Base-by-base conservation (phyloP, 2,329 filamentous ascomycete genomes). In the Colletotrichum tropicicola region DNA sequence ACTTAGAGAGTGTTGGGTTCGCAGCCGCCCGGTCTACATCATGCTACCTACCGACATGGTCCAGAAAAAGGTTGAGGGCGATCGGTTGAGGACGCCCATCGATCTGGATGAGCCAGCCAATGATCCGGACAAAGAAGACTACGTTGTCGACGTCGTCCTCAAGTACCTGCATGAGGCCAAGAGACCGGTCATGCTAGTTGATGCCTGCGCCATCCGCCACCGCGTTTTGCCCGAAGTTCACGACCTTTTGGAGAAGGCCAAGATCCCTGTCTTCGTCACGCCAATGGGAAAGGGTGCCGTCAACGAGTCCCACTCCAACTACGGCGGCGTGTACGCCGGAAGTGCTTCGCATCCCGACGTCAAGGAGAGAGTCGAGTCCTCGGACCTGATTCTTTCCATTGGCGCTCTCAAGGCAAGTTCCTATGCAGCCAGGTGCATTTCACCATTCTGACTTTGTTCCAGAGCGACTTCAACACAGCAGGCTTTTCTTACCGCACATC, bases 231-330 rank as follows among this genome's bases (percentile, higher is more conserved):
- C 87, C 1, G 92, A 96, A 76, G 89, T 93, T 17, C 88, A 92
- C 70, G 86, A 87, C 7, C 82, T 97, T 15, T 81, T 97, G 54
- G 83, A 90, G 65, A 92, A 90, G 76, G 92, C 92, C 1, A 83
- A 87, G 4, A 81, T 97, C 7, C 93, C 94, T 5, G 91, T 92
- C 0, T 97, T 96, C 71, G 92, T 94, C n/a, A 91, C 93, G 0
- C 92, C 93, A 3, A 97, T 97, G 91, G 93, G 93, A 48, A 97
- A 97, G 80, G 88, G 93, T 17, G 91, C 92, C 19, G 86, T 97
- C 48, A 86, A 96, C 71, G 93, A 97, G 77, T 86, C 86, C 2
- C 85, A 91, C 48, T 81, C 85, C n/a, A 91, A 87, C 72, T 97
- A 91, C 70, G 92, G 92, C 21, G 94, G 94, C 68, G 92, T 97